Evolutionary conservation across 1,284 basidiomycete species (phyloP).

Genomic region (Malassezia sympodialis): DNA sequence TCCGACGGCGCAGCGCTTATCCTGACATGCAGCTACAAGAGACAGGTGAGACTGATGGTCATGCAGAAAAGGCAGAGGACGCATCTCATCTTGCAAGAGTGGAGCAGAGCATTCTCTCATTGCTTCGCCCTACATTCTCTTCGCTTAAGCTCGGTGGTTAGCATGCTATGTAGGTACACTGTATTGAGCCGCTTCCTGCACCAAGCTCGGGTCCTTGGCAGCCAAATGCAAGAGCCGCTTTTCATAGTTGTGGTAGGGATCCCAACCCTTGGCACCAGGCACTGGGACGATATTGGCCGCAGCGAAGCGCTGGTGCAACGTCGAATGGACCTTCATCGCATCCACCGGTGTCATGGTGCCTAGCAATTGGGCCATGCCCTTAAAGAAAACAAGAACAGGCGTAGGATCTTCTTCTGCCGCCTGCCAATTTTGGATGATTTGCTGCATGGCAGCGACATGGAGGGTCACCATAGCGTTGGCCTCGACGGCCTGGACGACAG

Average conservation of each 20-base stretch:
- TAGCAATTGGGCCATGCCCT: constrained; percentile 5
- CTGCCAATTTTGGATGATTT: constrained; percentile 2
- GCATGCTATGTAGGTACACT: background rate
- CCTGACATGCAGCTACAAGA: background rate
- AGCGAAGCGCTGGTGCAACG: constrained; percentile 14
- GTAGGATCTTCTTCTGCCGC: background rate
- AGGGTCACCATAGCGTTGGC: constrained; percentile 13
- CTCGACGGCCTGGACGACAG: constrained; percentile 7
- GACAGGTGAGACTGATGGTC: background rate
- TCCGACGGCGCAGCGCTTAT: constrained; percentile 12
- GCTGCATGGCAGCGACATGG: constrained; percentile 12
- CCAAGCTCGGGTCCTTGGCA: constrained; percentile 8
- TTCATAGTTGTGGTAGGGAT: constrained; percentile 15
- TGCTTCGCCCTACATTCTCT: constrained; percentile 12
- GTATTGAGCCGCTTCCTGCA: constrained; percentile 9
- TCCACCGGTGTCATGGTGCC: constrained; percentile 4
- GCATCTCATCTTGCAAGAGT: constrained; percentile 6
- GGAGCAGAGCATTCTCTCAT: constrained; percentile 14
- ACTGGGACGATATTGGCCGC: constrained; percentile 6
- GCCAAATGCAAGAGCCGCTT: constrained; percentile 15
- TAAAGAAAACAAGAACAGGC: constrained; percentile 4
- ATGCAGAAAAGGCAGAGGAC: background rate
- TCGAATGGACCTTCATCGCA: constrained; percentile 14
- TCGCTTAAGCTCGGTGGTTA: constrained; percentile 1
- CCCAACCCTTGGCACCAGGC: constrained; percentile 7